Evolutionary conservation across 2,329 filamentous ascomycete genomes (phyloP).

Genomic region (Hypoxylon sp.): DNA sequence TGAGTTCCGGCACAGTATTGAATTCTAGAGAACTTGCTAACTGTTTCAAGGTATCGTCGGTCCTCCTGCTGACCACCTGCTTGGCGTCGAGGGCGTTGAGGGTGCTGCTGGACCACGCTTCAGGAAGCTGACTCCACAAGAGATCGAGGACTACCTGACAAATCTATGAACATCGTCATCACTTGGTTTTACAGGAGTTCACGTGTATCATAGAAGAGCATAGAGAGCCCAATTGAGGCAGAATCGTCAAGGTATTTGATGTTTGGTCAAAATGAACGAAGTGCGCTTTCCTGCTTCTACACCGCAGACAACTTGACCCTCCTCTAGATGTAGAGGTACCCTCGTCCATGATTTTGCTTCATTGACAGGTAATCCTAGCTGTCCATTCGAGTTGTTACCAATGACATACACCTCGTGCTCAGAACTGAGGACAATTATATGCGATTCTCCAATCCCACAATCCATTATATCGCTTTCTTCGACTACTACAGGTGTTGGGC

Average conservation of each 20-base stretch:
- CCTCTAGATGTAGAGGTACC: conserved; percentile 51
- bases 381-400: conserved; percentile 71
- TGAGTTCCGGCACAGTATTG: conserved; percentile 59
- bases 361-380: conserved; percentile 65
- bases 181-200: conserved; percentile 50
- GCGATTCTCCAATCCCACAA: conserved; percentile 70
- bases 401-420: conserved; percentile 67
- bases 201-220: conserved; percentile 66
- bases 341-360: conserved; percentile 56
- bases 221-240: conserved; percentile 58
- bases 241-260: conserved; percentile 47
- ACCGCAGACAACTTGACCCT: conserved; percentile 54
- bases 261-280: conserved; percentile 64
- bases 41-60: conserved; percentile 84
- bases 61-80: conserved; percentile 90
- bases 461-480: conserved; percentile 68
- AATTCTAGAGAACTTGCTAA: conserved; percentile 49
- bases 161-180: conserved; percentile 79
- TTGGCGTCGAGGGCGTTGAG: conserved; percentile 91
- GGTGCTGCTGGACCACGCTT: conserved; percentile 88
- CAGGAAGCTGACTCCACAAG: conserved; percentile 94
- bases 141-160: conserved; percentile 99
- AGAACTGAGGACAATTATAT: conserved; percentile 69
- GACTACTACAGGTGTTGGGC: conserved; percentile 63
- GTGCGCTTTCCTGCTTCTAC: conserved; percentile 65